These are phyloP conservation scores for Gymnopilus junonius DNA, from an alignment of 768 basidiomycete species.

Conservation along the genomic window DNA sequence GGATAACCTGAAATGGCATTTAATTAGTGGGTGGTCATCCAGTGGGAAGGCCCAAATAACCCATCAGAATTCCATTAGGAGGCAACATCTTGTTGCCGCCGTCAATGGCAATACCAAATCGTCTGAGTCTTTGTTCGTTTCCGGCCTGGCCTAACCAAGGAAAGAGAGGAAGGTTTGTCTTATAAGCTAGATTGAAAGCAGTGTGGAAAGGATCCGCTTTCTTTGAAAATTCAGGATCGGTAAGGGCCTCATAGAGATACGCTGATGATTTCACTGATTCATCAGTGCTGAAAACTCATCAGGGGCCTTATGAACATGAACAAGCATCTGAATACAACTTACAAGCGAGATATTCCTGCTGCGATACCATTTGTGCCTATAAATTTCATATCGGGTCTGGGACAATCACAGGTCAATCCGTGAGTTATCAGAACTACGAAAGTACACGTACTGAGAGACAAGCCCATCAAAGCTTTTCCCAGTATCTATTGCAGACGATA, in stretches of 20 bases:
- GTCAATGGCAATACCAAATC: constrained; percentile 29
- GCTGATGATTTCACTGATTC: constrained; percentile 13
- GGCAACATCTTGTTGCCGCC: constrained; percentile 17
- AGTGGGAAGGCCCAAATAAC: constrained; percentile 4
- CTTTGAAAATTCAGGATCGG: constrained; percentile 23
- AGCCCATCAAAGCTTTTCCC: constrained; percentile 30
- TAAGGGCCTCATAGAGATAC: constrained; percentile 25
- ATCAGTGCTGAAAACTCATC: constrained; percentile 3
- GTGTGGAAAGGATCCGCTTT: too few species aligned
- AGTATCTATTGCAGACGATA: constrained; percentile 34
- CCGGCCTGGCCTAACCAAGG: constrained; percentile 24
- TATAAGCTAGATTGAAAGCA: constrained; percentile 21
- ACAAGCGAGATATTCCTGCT: constrained; percentile 7
- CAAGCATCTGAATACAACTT: too few species aligned
- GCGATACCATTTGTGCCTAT: constrained; percentile 8
- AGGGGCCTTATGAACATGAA: too few species aligned
- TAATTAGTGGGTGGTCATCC: background rate
- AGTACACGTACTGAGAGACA: constrained; percentile 22
- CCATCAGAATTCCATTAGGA: constrained; percentile 17
- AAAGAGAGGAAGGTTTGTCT: constrained; percentile 23
- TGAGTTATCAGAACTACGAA: background rate
- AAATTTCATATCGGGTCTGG: constrained; percentile 24
- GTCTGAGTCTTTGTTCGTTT: constrained; percentile 28
- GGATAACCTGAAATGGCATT: constrained; percentile 21
- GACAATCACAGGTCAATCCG: background rate